phyloP scores from a whole-genome alignment of 768 basidiomycete genomes.

The Aureoboletus auriporus region DNA sequence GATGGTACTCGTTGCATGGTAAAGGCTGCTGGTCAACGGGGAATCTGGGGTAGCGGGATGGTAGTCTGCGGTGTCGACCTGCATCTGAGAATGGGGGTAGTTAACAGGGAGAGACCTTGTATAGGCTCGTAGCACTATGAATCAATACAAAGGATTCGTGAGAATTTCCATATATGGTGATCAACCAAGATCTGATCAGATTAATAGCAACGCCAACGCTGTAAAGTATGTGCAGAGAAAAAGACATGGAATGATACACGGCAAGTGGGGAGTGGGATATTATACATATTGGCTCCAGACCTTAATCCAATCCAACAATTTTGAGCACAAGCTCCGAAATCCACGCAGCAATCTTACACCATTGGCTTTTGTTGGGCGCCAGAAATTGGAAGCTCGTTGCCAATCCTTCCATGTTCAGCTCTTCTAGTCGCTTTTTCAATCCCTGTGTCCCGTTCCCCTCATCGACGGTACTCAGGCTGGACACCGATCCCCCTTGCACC shows the following conservation, averaged over 20 bases:
- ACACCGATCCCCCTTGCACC: conserved; percentile 49
- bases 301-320: conserved; percentile 40
- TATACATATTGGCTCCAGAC: conserved; percentile 14
- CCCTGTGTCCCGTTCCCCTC: conserved; percentile 42
- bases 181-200: conserved; percentile 2
- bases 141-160: conserved; percentile 10
- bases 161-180: conserved; percentile 16
- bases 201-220: conserved; percentile 1
- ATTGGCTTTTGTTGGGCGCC: conserved; percentile 48
- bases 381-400: conserved; percentile 72
- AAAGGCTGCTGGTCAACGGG: conserved; percentile 45
- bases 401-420: conserved; percentile 69
- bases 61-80: conserved; percentile 18
- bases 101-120: background rate
- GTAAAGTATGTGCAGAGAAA: conserved; percentile 11
- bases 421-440: conserved; percentile 57
- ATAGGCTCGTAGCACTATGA: background rate
- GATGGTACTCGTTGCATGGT: conserved; percentile 58
- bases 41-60: conserved; percentile 48
- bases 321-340: conserved; percentile 59
- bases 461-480: conserved; percentile 62
- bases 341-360: conserved; percentile 69
- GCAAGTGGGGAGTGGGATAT: conserved; percentile 12
- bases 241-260: conserved; percentile 2
- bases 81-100: conserved; percentile 20